A percentile compares a stretch with the other conserved stretches of the same genome.
These are phyloP conservation scores for Cryphonectria radicalis DNA, from an alignment of 2,329 filamentous ascomycete genomes.

Conservation along the genomic window DNA sequence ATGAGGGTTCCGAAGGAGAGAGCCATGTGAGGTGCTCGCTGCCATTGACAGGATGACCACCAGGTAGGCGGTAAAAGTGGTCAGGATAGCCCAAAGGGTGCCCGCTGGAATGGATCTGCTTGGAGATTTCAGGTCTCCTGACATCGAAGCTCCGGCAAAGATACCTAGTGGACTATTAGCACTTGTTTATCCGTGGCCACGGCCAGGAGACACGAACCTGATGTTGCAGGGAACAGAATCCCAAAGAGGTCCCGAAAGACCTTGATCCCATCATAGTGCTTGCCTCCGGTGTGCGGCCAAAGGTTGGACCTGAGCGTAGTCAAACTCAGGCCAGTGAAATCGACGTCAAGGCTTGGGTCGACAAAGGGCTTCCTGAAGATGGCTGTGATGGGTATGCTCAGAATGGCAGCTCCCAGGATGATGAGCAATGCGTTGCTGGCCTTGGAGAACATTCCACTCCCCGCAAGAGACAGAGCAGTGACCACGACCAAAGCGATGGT, in stretches of 20 bases:
- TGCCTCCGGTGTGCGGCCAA: conserved; percentile 68
- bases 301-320: conserved; percentile 76
- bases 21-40: conserved; percentile 72
- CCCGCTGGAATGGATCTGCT: conserved; percentile 84
- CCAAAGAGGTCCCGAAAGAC: conserved; percentile 85
- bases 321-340: conserved; percentile 78
- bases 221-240: conserved; percentile 77
- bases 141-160: conserved; percentile 83
- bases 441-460: conserved; percentile 78
- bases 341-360: conserved; percentile 63
- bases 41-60: conserved; percentile 80
- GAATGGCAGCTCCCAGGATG: conserved; percentile 71
- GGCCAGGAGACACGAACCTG: conserved; percentile 32
- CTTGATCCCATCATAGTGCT: conserved; percentile 64
- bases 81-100: conserved; percentile 76
- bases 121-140: conserved; percentile 80
- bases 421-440: conserved; percentile 78
- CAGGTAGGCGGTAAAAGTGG: conserved; percentile 78
- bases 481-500: conserved; percentile 73
- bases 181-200: conserved; percentile 40
- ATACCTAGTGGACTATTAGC: conserved; percentile 61
- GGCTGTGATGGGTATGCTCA: conserved; percentile 83
- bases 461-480: conserved; percentile 76
- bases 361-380: conserved; percentile 70
- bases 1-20: conserved; percentile 75